Conservation (phyloP, 805 yeast genomes). For the Wickerhamiella allomyrinae region DNA sequence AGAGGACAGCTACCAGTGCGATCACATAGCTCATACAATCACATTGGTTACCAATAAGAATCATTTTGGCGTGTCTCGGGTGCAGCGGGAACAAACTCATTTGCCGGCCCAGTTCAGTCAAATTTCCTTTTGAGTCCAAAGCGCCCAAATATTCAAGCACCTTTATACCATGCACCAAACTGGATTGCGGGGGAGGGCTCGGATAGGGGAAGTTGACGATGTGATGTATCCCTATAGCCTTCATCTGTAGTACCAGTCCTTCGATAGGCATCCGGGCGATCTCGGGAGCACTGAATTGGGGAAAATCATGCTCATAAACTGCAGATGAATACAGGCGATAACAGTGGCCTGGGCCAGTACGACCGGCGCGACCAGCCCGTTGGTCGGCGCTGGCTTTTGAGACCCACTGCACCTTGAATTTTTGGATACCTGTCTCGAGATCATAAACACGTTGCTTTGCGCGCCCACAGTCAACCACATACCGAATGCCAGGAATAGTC, state of each 20-base stretch:
- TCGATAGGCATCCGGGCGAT: constrained; percentile 92
- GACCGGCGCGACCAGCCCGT: constrained; percentile 93
- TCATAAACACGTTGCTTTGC: constrained; percentile 77
- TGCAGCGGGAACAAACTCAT: constrained; percentile 89
- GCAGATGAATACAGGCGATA: constrained; percentile 89
- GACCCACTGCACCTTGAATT: constrained; percentile 81
- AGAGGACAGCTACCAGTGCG: constrained; percentile 78
- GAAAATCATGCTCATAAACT: constrained; percentile 72
- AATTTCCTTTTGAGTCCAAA: constrained; percentile 35
- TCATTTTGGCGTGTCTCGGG: constrained; percentile 85
- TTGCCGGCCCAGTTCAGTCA: constrained; percentile 67
- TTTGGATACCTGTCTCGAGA: constrained; percentile 78
- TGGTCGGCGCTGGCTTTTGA: constrained; percentile 94
- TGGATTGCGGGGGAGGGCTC: constrained; percentile 63
- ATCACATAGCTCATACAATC: constrained; percentile 79
- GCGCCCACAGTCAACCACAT: constrained; percentile 92
- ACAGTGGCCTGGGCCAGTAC: constrained; percentile 98
- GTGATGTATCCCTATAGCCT: constrained; percentile 89
- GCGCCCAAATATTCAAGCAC: constrained; percentile 69
- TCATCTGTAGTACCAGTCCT: constrained; percentile 90
- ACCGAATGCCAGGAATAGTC: constrained; percentile 89
- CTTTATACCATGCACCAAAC: constrained; percentile 51
- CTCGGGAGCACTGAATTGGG: constrained; percentile 76
- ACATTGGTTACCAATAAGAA: constrained; percentile 74
- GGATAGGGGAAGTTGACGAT: constrained; percentile 91